phyloP scores from a whole-genome alignment of 768 basidiomycete species.

The Hericium rajendrae region DNA sequence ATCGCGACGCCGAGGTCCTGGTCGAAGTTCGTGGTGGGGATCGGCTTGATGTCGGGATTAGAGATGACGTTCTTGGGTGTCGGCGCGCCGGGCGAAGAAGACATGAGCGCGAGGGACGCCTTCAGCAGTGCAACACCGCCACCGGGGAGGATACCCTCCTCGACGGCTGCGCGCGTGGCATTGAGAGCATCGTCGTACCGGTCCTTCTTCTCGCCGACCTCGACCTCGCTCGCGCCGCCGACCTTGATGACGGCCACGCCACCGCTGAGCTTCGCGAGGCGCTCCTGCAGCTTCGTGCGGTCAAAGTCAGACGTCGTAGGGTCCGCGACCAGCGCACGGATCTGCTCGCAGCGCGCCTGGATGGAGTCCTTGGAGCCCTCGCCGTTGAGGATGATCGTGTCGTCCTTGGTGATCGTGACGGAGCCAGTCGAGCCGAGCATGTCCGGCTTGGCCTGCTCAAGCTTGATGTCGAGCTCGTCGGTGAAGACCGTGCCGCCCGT shows the following conservation, averaged over 20 bases:
- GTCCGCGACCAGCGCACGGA: conserved; percentile 76
- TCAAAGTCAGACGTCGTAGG: conserved; percentile 87
- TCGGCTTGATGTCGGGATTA: conserved; percentile 50
- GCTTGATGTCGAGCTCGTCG: conserved; percentile 87
- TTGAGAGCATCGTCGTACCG: conserved; percentile 95
- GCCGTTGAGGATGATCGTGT: conserved; percentile 93
- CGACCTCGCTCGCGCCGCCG: conserved; percentile 87
- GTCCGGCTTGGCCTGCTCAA: conserved; percentile 82
- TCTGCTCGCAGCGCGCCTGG: conserved; percentile 91
- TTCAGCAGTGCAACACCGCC: conserved; percentile 92
- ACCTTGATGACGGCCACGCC: conserved; percentile 99
- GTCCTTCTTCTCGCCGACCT: conserved; percentile 99
- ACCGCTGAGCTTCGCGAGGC: conserved; percentile 90
- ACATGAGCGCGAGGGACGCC: conserved; percentile 62
- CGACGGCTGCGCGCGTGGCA: conserved; percentile 96
- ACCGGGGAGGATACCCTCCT: conserved; percentile 96
- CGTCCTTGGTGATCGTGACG: conserved; percentile 95
- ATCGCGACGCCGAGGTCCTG: conserved; percentile 93
- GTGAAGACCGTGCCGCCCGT: conserved; percentile 98
- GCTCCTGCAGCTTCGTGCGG: conserved; percentile 90
- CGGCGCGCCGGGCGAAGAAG: conserved; percentile 24
- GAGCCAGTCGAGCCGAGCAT: conserved; percentile 86
- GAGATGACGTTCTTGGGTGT: conserved; percentile 22
- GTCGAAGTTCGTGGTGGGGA: conserved; percentile 88
- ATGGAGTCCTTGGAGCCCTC: conserved; percentile 86